Conservation (phyloP, 2,329 filamentous ascomycete genomes). For the Trichoderma harzianum region DNA sequence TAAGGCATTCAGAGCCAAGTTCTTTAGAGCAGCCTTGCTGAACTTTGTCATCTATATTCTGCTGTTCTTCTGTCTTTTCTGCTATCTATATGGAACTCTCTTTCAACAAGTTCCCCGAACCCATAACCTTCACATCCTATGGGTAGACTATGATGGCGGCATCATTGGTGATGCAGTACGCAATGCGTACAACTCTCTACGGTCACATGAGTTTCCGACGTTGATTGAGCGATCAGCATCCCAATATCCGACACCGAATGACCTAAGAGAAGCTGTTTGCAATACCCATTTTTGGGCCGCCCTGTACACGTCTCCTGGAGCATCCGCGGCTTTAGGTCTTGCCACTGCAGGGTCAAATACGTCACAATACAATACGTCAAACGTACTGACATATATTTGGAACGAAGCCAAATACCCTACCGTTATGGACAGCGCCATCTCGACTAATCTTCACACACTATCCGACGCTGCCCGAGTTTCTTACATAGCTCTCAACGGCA, state of each 20-base stretch:
- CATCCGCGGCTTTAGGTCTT: conserved; percentile 18
- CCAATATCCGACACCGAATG: conserved; percentile 13
- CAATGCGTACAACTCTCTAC: conserved; percentile 21
- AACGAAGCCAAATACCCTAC: conserved; percentile 23
- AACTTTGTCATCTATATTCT: conserved; percentile 41
- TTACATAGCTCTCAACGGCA: conserved; percentile 21
- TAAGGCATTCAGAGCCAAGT: conserved; percentile 15
- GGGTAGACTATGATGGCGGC: conserved; percentile 26
- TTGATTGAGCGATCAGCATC: conserved; percentile 20
- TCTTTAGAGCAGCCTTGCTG: conserved; percentile 19
- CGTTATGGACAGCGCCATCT: conserved; percentile 19
- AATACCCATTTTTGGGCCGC: conserved; percentile 23
- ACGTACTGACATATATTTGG: conserved; percentile 23
- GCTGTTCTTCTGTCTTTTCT: conserved; percentile 24
- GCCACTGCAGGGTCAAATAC: conserved; percentile 17
- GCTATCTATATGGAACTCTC: conserved; percentile 25
- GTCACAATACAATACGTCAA: conserved; percentile 18
- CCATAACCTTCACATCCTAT: conserved; percentile 22
- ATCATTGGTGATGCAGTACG: conserved; percentile 24
- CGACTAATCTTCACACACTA: conserved; percentile 19
- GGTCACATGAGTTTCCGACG: conserved; percentile 20
- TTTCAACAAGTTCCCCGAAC: conserved; percentile 22
- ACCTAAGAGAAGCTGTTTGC: conserved; percentile 20
- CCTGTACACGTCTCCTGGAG: conserved; percentile 19
- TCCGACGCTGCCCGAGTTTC: conserved; percentile 19